Conservation (phyloP, 257 asterid genomes). For the Scutellaria barbata region DNA sequence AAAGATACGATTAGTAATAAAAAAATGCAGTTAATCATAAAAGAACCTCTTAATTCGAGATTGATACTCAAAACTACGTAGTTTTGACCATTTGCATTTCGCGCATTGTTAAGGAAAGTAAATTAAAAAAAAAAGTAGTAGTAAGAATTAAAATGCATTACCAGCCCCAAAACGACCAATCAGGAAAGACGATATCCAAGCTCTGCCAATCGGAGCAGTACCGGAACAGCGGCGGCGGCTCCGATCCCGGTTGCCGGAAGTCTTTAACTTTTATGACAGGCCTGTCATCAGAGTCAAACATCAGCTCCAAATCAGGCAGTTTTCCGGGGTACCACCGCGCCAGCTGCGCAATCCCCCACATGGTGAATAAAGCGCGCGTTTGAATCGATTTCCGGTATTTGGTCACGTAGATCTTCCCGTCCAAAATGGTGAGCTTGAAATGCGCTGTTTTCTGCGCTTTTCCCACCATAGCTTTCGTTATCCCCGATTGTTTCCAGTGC, state of each 20-base stretch:
- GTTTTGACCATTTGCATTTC: no score
- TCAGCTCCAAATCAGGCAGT: conserved; percentile 70
- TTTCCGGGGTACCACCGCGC: conserved; percentile 62
- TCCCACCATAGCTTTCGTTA: conserved; percentile 54
- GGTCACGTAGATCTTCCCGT: conserved; percentile 68
- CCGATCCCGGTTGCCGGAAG: conserved; percentile 47
- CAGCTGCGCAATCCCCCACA: conserved; percentile 74
- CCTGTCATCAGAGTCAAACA: conserved; percentile 68
- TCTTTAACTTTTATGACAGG: conserved; percentile 45
- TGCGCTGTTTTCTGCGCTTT: conserved; percentile 58
- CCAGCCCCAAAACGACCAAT: conserved; percentile 99
- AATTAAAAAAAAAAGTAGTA: neutral
- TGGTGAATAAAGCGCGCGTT: conserved; percentile 63
- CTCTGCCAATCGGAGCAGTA: conserved; percentile 76
- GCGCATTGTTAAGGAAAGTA: no score
- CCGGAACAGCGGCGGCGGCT: conserved; percentile 75
- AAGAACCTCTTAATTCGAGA: no score
- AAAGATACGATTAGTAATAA: no score
- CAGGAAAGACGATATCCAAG: conserved; percentile 95
- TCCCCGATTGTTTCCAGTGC: conserved; percentile 62
- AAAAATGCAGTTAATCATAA: no score
- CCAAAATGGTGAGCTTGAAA: conserved; percentile 53
- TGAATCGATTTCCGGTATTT: conserved; percentile 59
- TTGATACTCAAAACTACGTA: no score
- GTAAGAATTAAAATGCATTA: conserved; percentile 31